Evolutionary conservation across 2,329 filamentous ascomycete species (phyloP), one percentile per base, ranked within the genome.

Genomic region (Fusarium mundagurra): DNA sequence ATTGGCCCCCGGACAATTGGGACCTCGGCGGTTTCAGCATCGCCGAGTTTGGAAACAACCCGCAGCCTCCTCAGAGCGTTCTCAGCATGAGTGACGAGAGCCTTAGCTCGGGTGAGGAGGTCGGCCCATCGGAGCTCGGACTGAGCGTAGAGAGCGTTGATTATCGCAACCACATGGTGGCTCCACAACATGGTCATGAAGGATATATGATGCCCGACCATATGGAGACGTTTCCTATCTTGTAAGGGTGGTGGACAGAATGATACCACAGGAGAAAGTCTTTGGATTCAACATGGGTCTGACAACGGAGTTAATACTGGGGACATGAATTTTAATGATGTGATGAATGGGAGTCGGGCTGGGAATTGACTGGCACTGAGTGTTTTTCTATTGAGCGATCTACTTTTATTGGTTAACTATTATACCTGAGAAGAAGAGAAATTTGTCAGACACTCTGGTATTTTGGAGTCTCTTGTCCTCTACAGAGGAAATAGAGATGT

Each of bases 1-100:
- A 85, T 59, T 91, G 89, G 90, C 88, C 88, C 4, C 87, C 88
- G 0, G 88, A 90, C 67, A 83, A 87, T 5, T 91, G 89, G 86
- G 88, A 90, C 60, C 80, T 90, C 45, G 82, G 84, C 24, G 82
- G 83, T 18, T 88, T 89, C 76, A 87, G 84, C 71, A 82, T 90
- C 17, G 84, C 83, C 8, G 87, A 89, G n/a, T 83, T 87, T 64
- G 82, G 79, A 11, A 80, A 81, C 29, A 83, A 82, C 60, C 82
- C 83, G 0, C 82, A 81, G 3, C 82, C 85, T 33, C 84, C 88
- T 16, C 88, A 88, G 73, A 89, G 87, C 67, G 87, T 88, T 41
- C 82, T 88, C 24, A 90, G 88, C 76, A 80, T 89, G 53, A 90
- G 88, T 70, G 88, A 90, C 61, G 88, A 90, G 74, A 89, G 88